Percentiles rank a stretch among this genome's conserved stretches.
These are phyloP conservation scores for Cucumis variabilis DNA, from an alignment of 331 rosid species.

Conservation along the genomic window DNA sequence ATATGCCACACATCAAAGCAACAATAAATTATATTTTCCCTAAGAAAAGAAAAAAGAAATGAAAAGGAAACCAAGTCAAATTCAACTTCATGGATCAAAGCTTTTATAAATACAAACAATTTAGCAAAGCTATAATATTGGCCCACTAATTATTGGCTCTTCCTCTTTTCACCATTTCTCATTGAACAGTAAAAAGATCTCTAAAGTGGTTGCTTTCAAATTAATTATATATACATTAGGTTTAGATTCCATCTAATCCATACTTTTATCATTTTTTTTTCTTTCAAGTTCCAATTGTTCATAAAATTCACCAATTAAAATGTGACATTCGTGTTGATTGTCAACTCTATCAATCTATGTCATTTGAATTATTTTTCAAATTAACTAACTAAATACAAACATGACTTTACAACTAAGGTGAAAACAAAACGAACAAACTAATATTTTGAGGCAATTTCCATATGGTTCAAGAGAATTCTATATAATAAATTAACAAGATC, in stretches of 20 bases:
- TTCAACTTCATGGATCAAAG: neutral
- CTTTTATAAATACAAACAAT: neutral
- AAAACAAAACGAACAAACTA: neutral
- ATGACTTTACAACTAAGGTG: neutral
- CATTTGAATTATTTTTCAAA: neutral
- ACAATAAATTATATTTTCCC: neutral
- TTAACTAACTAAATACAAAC: neutral
- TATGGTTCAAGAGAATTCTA: too few species aligned
- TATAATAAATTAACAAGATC: too few species aligned
- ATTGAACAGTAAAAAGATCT: neutral
- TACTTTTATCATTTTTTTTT: neutral
- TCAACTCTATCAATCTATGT: neutral
- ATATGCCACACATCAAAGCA: neutral
- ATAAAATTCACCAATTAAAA: neutral
- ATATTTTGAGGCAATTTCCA: neutral
- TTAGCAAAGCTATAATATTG: neutral
- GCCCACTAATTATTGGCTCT: conserved; percentile 22
- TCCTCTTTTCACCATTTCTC: neutral
- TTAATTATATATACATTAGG: neutral
- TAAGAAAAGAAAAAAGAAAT: neutral
- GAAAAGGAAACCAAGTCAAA: neutral
- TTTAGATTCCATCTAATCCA: conserved; percentile 15
- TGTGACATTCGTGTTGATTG: neutral
- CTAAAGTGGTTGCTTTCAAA: neutral
- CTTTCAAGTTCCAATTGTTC: too few species aligned